These are phyloP conservation scores for Sutorius australiensis DNA, from an alignment of 768 basidiomycete species.

Conservation along the genomic window DNA sequence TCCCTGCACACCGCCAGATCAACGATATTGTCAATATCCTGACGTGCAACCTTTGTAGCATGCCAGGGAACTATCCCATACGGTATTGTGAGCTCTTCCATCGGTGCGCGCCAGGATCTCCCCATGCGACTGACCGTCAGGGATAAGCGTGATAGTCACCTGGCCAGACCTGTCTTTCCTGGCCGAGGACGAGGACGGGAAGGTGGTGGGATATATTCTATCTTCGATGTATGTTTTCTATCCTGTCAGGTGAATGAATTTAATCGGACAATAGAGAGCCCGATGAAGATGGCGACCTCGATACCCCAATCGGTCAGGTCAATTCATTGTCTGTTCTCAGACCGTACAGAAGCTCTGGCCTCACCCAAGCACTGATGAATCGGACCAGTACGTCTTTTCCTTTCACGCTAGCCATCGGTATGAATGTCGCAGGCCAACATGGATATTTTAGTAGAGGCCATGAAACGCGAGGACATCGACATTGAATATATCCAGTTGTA, in stretches of 20 bases:
- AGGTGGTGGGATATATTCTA: constrained; percentile 55
- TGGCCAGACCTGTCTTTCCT: constrained; percentile 56
- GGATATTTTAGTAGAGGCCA: constrained; percentile 21
- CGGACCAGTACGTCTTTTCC: constrained; percentile 19
- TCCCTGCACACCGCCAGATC: constrained; percentile 29
- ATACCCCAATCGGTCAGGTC: constrained; percentile 21
- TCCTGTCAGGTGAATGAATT: neutral
- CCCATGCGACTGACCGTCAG: constrained; percentile 26
- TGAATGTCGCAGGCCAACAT: neutral
- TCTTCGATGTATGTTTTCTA: constrained; percentile 46
- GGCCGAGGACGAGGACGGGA: constrained; percentile 46
- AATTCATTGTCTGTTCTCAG: constrained; percentile 29
- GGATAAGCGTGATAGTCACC: constrained; percentile 43
- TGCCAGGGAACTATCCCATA: constrained; percentile 49
- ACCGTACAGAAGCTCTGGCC: constrained; percentile 28
- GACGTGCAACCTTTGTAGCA: constrained; percentile 47
- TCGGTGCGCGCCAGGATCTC: neutral
- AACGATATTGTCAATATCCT: constrained; percentile 49
- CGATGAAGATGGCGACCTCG: constrained; percentile 9
- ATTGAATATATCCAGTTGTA: constrained; percentile 27
- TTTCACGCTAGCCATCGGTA: neutral
- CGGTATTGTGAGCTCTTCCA: constrained; percentile 24
- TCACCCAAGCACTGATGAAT: constrained; percentile 27
- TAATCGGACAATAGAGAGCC: constrained; percentile 22
- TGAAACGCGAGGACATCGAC: constrained; percentile 12